Evolutionary conservation across 2,329 filamentous ascomycete species (phyloP).

Genomic region (Epichloe sp.): DNA sequence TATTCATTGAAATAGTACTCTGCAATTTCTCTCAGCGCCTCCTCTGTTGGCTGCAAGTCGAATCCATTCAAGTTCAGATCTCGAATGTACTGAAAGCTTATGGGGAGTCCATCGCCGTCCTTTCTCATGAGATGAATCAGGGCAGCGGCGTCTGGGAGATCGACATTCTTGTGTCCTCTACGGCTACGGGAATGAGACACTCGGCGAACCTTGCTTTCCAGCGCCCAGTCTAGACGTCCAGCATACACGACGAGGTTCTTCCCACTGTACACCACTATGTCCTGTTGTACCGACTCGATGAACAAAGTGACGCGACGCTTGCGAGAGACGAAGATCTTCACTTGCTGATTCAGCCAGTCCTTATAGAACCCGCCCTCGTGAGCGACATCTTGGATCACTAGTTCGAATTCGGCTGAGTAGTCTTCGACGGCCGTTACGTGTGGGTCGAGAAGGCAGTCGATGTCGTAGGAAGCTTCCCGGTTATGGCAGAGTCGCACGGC

Average conservation of each 20-base stretch:
- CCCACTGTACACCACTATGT: constrained; percentile 11
- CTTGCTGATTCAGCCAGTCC: constrained; percentile 14
- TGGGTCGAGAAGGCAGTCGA: constrained; percentile 15
- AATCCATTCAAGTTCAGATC: constrained; percentile 8
- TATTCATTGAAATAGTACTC: constrained; percentile 7
- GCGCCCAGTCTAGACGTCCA: constrained; percentile 12
- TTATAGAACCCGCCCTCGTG: background rate
- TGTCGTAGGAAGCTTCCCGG: constrained; percentile 11
- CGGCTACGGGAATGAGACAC: constrained; percentile 7
- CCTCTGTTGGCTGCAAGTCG: constrained; percentile 7
- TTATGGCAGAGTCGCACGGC: constrained; percentile 12
- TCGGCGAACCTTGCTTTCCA: constrained; percentile 15
- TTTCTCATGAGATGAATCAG: constrained; percentile 6
- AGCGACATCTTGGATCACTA: constrained; percentile 8
- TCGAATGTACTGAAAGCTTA: constrained; percentile 8
- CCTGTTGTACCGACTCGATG: constrained; percentile 12
- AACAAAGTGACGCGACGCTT: constrained; percentile 11
- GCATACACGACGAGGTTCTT: constrained; percentile 13
- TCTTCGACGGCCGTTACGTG: constrained; percentile 11
- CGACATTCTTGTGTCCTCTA: constrained; percentile 3
- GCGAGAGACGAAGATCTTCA: constrained; percentile 10
- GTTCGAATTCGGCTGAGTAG: constrained; percentile 10
- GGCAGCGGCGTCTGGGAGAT: constrained; percentile 8
- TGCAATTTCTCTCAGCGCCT: constrained; percentile 6
- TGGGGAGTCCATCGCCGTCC: constrained; percentile 2